phyloP scores from a whole-genome alignment of 1,139 yeast species.

The Kodamaea suecica region DNA sequence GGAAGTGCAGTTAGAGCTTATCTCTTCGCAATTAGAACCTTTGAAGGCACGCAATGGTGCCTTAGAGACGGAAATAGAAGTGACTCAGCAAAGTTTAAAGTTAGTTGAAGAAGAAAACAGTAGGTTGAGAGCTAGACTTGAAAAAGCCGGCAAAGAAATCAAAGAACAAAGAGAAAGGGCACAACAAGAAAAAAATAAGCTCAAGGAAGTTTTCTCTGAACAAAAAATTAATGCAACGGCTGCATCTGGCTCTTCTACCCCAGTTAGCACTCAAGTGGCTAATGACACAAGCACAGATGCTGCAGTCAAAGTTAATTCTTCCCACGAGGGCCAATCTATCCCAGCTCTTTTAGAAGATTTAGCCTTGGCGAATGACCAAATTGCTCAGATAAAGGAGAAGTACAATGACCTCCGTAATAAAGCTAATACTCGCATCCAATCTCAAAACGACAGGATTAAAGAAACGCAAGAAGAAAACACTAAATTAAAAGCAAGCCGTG shows the following conservation, averaged over 20 bases:
- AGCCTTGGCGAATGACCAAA: not conserved
- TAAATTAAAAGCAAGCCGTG: constrained; percentile 4
- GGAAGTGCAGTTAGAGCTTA: constrained; percentile 19
- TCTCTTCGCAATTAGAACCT: constrained; percentile 20
- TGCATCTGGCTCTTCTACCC: constrained; percentile 1
- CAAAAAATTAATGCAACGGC: too few relatives aligned
- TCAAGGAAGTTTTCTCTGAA: not conserved
- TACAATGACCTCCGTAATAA: constrained; percentile 29
- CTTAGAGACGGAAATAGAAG: constrained; percentile 26
- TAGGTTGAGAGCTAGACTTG: constrained; percentile 24
- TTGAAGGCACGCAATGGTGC: constrained; percentile 21
- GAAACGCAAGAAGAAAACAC: constrained; percentile 17
- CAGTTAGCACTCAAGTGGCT: too few relatives aligned
- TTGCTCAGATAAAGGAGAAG: constrained; percentile 20
- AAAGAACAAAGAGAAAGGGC: constrained; percentile 3
- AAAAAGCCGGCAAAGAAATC: not conserved
- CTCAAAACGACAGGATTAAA: constrained; percentile 23
- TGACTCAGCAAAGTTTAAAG: constrained; percentile 31
- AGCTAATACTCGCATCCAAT: constrained; percentile 23
- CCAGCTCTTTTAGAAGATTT: too few relatives aligned
- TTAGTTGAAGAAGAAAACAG: constrained; percentile 40
- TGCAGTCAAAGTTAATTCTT: too few relatives aligned
- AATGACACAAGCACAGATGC: too few relatives aligned
- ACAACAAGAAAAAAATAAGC: not conserved
- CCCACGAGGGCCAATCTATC: too few relatives aligned